Evolutionary conservation across 1,284 basidiomycete species (phyloP).

Genomic region (Papiliotrema laurentii): DNA sequence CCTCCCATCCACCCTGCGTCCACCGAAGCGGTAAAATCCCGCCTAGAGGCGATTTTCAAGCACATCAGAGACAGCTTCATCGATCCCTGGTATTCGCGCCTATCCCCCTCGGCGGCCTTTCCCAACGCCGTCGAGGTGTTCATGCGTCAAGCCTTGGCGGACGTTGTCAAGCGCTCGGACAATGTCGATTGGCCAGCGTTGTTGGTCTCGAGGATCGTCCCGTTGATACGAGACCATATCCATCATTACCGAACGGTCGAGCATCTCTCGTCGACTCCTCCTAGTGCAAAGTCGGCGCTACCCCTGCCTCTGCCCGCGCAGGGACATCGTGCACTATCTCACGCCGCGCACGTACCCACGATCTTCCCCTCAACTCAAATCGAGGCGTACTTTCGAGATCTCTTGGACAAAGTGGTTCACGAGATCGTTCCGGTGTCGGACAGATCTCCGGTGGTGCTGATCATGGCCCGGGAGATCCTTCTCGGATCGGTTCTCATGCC

Average conservation of each 20-base stretch:
- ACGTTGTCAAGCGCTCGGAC: conserved; percentile 59
- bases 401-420: conserved; percentile 67
- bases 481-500: conserved; percentile 78
- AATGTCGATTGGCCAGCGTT: conserved; percentile 70
- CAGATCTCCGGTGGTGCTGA: conserved; percentile 63
- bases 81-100: conserved; percentile 72
- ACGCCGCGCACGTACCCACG: conserved; percentile 76
- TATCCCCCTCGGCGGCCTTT: conserved; percentile 81
- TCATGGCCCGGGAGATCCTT: conserved; percentile 75
- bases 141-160: conserved; percentile 55
- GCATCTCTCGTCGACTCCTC: conserved; percentile 58
- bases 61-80: conserved; percentile 79
- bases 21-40: conserved; percentile 57
- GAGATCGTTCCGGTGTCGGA: conserved; percentile 72
- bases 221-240: conserved; percentile 80
- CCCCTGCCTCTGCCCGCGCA: conserved; percentile 30
- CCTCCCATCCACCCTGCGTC: conserved; percentile 35
- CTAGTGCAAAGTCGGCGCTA: conserved; percentile 11
- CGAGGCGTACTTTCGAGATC: conserved; percentile 70
- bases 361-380: conserved; percentile 83
- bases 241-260: conserved; percentile 91
- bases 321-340: conserved; percentile 74
- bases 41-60: conserved; percentile 70
- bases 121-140: conserved; percentile 74
- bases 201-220: conserved; percentile 75